Evolutionary conservation across 352 stramenopile species (phyloP), one percentile per base, ranked within the genome.

Genomic region (Phytopythium mirpurense): DNA sequence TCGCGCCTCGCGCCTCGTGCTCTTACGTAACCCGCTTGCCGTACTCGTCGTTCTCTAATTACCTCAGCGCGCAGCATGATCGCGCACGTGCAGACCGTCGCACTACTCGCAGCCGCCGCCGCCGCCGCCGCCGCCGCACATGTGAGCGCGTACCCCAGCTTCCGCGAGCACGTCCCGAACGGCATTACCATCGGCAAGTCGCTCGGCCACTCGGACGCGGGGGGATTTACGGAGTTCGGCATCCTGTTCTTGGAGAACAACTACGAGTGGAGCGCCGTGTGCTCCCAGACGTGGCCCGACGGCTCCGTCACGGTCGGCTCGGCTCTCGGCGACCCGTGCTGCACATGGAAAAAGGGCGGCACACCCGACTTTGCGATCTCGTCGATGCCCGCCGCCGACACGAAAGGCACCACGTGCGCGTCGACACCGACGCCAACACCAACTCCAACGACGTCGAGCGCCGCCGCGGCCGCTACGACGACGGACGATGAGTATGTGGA

Each of bases 91-190:
- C 32, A 31, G 41, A 40, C 46, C 7, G 23, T 24, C 10, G 24
- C 34, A 34, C 21, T 43, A 21, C 18, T 44, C 21, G n/a, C n/a
- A n/a, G n/a, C n/a, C n/a, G n/a, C n/a, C n/a, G n/a, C n/a, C n/a
- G n/a, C 35, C 21, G 36, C 48, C 48, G 24, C 48, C 15, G 35
- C 34, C 21, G 35, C 34, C 34, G 44, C 44, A 10, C 41, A 47
- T 23, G 44, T 37, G 16, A 21, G 29, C 26, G 44, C 18, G 9
- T 35, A 38, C 34, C 53, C 62, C 42, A 65, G 57, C 52, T 83
- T 71, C 53, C 42, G 71, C 18, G 38, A 46, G 23, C 58, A 72
- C 35, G 40, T 80, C 29, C 72, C 72, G 45, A 83, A 83, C 61
- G 68, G 70, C 27, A 58, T 49, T 5, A 40, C 29, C 1, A 72